Base-by-base conservation (phyloP, 1,284 basidiomycete species). In the Rhodotorula sp. region DNA sequence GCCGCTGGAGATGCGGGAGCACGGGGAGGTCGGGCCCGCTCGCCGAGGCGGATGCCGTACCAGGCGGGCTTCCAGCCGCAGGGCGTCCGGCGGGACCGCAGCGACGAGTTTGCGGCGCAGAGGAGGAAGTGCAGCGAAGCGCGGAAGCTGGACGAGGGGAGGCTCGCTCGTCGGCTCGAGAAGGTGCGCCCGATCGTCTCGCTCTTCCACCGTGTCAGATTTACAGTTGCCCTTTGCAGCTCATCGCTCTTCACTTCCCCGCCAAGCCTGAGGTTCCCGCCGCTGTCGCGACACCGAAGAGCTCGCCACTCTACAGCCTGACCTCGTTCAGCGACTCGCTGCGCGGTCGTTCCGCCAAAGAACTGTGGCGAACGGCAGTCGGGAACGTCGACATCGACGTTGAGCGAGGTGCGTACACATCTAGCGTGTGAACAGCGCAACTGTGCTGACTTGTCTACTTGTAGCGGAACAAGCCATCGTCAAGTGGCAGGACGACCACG, bases 401-500 rank as follows among this genome's bases (percentile, higher is more conserved):
- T 12, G 73, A 72, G 10, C 57, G 65, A 53, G 73, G 73, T 72
- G 42, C 14, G 70, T 46, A 34, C 1, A 21, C 2, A 2, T 25
- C 23, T 44, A 16, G 54, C 19, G 13, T 3, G 16, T 17, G 8
- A 2, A 4, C 23, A 7, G 1, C 12, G 8, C 3, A 17, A 34
- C 23, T 34, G 21, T 0, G 34, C 62, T 58, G 46, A 65, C 45
- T 25, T 25, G 1, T 1, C 3, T 2, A 2, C 1, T 10, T 12
- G 12, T 86, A 67, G 88, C 88, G 4, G 96, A 99, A 81, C 94
- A 97, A 82, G 85, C 86, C 48, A 95, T 99, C 77, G 93, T 97
- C 7, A 93, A 93, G 19, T 99, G 96, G 96, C 89, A 97, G 80
- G 89, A 91, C 52, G 96, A 97, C 79, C 84, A 86, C 0, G 80